These are phyloP conservation scores for Picocystis sp. DNA, from an alignment of 163 green algal species.

Conservation along the genomic window DNA sequence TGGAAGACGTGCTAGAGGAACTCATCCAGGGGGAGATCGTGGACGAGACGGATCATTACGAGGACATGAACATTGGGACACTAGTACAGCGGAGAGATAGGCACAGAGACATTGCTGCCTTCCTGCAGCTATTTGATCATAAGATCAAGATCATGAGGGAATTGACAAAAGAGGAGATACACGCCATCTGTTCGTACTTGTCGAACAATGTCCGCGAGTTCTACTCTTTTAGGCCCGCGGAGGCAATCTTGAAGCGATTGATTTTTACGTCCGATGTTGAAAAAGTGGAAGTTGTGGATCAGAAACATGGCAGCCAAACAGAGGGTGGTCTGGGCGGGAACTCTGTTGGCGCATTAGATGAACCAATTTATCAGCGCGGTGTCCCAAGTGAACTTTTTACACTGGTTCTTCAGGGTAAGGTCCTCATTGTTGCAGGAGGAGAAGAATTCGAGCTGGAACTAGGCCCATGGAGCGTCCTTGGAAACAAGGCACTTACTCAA, in stretches of 20 bases:
- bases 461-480: constrained; percentile 31
- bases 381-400: constrained; percentile 16
- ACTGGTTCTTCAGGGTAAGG: constrained; percentile 28
- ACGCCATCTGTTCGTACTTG: constrained; percentile 24
- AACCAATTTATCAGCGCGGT: constrained; percentile 18
- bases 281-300: neutral
- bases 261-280: constrained; percentile 5
- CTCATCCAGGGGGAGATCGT: constrained; percentile 47
- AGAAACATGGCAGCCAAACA: neutral
- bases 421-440: constrained; percentile 19
- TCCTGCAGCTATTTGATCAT: constrained; percentile 28
- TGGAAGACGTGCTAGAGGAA: constrained; percentile 45
- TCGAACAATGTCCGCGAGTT: constrained; percentile 19
- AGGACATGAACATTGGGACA: constrained; percentile 16
- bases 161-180: constrained; percentile 20
- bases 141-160: constrained; percentile 12
- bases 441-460: constrained; percentile 36
- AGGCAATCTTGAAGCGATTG: constrained; percentile 9
- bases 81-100: constrained; percentile 1
- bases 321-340: neutral
- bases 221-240: constrained; percentile 6
- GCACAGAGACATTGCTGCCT: constrained; percentile 10
- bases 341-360: neutral
- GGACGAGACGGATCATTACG: constrained; percentile 43
- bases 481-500: constrained; percentile 10